Evolutionary conservation across 495 filamentous ascomycete species (phyloP).

Genomic region (Penicillium desertorum): DNA sequence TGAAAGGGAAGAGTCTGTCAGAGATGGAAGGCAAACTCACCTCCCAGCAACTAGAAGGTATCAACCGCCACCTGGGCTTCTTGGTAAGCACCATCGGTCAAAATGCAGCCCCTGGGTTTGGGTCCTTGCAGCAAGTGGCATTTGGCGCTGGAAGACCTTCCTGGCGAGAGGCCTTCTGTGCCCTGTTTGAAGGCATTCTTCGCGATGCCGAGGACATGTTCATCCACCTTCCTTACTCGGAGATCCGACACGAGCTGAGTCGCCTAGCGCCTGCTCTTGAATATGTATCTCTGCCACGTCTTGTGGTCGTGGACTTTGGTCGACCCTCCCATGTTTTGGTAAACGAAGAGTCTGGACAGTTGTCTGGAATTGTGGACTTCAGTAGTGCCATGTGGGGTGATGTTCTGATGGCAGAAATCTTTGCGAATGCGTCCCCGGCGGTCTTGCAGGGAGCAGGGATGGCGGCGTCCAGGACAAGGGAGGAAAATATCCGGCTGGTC

Average conservation of each 20-base stretch:
- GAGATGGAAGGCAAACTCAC: slow-evolving; percentile 42
- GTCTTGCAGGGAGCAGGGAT: slow-evolving; percentile 44
- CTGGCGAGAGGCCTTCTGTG: slow-evolving; percentile 62
- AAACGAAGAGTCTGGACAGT: slow-evolving; percentile 45
- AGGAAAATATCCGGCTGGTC: slow-evolving; percentile 33
- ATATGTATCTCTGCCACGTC: slow-evolving; percentile 53
- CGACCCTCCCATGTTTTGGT: slow-evolving; percentile 58
- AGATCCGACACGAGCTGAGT: slow-evolving; percentile 55
- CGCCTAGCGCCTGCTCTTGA: slow-evolving; percentile 53
- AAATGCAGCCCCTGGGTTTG: slow-evolving; percentile 49
- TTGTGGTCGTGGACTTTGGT: slow-evolving; percentile 59
- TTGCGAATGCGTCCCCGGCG: slow-evolving; percentile 36
- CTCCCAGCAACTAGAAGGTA: slow-evolving; percentile 35
- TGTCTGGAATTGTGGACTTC: slow-evolving; percentile 49
- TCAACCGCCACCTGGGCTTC: slow-evolving; percentile 46
- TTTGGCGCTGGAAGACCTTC: slow-evolving; percentile 47
- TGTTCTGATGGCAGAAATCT: slow-evolving; percentile 46
- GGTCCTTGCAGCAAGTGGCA: slow-evolving; percentile 49
- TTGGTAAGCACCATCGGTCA: slow-evolving; percentile 37
- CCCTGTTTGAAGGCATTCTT: slow-evolving; percentile 60
- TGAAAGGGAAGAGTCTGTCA: slow-evolving; percentile 45
- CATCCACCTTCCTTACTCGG: slow-evolving; percentile 63
- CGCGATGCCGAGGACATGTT: slow-evolving; percentile 71
- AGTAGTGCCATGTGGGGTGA: slow-evolving; percentile 53
- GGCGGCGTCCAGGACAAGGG: slow-evolving; percentile 19